These are phyloP conservation scores for Phytophthora multivora DNA, from an alignment of 352 stramenopile species.

Conservation along the genomic window DNA sequence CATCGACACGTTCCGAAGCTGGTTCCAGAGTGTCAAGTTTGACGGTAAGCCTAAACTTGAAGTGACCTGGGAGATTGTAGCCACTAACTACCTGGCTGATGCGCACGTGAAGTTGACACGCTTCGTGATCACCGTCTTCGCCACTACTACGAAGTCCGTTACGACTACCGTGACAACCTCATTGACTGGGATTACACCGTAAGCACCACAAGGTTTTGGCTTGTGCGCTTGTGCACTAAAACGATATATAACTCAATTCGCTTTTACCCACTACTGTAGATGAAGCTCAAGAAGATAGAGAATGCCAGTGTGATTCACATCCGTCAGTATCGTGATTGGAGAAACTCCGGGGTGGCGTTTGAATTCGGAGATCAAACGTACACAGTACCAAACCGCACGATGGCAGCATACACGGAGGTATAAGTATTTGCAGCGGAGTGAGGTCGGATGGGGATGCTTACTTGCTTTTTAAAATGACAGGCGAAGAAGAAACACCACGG, in stretches of 20 bases:
- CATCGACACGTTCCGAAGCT: conserved; percentile 86
- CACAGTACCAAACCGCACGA: conserved; percentile 88
- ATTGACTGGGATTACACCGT: conserved; percentile 96
- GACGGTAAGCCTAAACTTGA: conserved; percentile 50
- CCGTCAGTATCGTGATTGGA: conserved; percentile 92
- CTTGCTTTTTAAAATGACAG: conserved; percentile 18
- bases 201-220: not conserved
- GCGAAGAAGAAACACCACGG: conserved; percentile 75
- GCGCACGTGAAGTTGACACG: conserved; percentile 47
- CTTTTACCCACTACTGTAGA: conserved; percentile 45
- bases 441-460: too few relatives aligned
- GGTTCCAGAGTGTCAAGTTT: conserved; percentile 70
- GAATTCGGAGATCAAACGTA: conserved; percentile 96
- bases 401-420: conserved; percentile 90
- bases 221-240: too few relatives aligned
- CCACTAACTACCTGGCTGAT: not conserved
- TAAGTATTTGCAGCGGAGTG: too few relatives aligned
- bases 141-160: conserved; percentile 92
- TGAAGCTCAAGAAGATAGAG: conserved; percentile 83
- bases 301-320: conserved; percentile 93
- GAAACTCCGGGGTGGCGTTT: conserved; percentile 92
- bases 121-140: conserved; percentile 90
- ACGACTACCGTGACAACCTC: conserved; percentile 92
- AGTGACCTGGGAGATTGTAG: not conserved
- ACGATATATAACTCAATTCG: not conserved